phyloP scores from a whole-genome alignment of 192 early-diverging fungal genomes.

The Rhizophagus sp. region DNA sequence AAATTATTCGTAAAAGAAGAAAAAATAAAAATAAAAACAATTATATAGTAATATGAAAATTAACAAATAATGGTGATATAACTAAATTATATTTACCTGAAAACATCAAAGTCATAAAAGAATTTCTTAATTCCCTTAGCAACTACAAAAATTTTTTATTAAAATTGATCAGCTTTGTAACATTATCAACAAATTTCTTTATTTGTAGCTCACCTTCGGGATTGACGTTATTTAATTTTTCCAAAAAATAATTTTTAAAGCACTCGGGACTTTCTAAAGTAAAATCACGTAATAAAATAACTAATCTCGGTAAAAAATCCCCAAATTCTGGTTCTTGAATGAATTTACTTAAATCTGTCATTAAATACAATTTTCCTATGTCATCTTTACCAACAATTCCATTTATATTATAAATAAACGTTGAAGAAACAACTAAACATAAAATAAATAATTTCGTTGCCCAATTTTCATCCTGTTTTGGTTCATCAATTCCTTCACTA shows the following conservation, averaged over 20 bases:
- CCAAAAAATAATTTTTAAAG: slow-evolving; percentile 18
- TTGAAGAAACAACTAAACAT: slow-evolving; percentile 24
- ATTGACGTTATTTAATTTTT: neutral
- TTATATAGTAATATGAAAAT: neutral
- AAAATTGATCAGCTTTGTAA: neutral
- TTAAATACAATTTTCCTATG: slow-evolving; percentile 21
- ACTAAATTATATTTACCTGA: neutral
- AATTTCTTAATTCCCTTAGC: neutral
- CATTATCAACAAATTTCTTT: neutral
- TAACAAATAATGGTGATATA: neutral
- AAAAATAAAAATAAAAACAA: neutral
- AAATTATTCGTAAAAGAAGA: neutral
- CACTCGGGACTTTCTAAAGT: neutral
- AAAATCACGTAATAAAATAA: slow-evolving; percentile 27
- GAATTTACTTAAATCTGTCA: slow-evolving; percentile 25
- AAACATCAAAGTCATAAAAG: neutral
- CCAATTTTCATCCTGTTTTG: slow-evolving; percentile 18
- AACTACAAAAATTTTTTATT: neutral
- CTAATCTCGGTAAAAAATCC: slow-evolving; percentile 14
- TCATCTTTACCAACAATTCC: slow-evolving; percentile 17
- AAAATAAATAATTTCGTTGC: slow-evolving; percentile 27
- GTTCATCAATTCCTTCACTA: slow-evolving; percentile 26
- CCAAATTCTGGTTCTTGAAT: neutral
- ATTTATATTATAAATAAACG: slow-evolving; percentile 29
- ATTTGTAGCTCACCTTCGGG: neutral